A percentile compares a stretch with the other conserved stretches of the same genome.
These are phyloP conservation scores for Blastocystis sp. DNA, from an alignment of 352 stramenopile species.

Conservation along the genomic window DNA sequence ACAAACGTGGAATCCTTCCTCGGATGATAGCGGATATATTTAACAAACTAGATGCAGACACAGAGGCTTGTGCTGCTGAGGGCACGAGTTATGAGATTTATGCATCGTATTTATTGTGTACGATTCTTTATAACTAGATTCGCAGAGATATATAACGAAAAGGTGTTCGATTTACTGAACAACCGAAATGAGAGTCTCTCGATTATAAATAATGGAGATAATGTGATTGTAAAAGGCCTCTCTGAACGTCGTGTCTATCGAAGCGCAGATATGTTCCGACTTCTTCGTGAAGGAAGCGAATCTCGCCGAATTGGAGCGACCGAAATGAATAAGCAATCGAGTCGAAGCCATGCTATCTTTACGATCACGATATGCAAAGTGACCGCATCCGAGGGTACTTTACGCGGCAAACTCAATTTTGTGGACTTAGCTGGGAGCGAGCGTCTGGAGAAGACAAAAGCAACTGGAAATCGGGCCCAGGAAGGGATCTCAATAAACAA, in stretches of 20 bases:
- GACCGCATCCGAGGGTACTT: conserved; percentile 64
- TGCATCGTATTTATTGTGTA: not conserved
- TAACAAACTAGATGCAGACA: not conserved
- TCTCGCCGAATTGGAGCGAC: conserved; percentile 84
- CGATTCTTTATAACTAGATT: not conserved
- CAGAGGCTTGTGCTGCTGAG: not conserved
- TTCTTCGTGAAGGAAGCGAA: conserved; percentile 59
- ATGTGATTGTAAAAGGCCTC: conserved; percentile 76
- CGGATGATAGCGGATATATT: conserved; percentile 56
- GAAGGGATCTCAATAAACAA: conserved; percentile 72
- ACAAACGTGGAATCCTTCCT: conserved; percentile 33
- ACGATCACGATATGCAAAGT: conserved; percentile 83
- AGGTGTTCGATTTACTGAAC: conserved; percentile 84
- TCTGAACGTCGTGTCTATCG: conserved; percentile 10
- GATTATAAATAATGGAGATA: conserved; percentile 60
- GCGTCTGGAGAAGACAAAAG: conserved; percentile 70
- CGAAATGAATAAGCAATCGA: conserved; percentile 92
- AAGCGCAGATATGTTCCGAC: not conserved
- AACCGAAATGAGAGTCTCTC: conserved; percentile 68
- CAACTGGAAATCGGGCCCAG: conserved; percentile 70
- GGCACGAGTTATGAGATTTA: conserved; percentile 10
- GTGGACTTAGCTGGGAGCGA: conserved; percentile 70
- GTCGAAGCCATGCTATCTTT: conserved; percentile 91
- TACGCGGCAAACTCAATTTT: conserved; percentile 67
- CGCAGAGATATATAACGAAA: conserved; percentile 93